Base-by-base conservation (phyloP, 78 protist species). In the Monocercomonoides exilis region DNA sequence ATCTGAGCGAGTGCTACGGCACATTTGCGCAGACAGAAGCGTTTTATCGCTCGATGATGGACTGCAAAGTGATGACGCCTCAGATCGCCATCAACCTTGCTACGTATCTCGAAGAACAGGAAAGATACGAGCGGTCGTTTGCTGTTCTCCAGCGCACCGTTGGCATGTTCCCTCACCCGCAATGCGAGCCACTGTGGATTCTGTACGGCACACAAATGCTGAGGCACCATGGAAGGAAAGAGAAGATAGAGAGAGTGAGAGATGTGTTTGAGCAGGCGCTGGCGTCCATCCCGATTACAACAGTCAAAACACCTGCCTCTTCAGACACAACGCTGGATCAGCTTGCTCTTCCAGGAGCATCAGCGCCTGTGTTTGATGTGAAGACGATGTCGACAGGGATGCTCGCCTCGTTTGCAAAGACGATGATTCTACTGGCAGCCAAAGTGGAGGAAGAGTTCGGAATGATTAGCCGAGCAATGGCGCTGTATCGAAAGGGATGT, bases 261-360 rank as follows among this genome's bases (percentile, higher is more conserved):
- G 99, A 97, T 29, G 85, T 97, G 4, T 97, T 97, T 54, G 98
- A 97, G 88, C 97, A 96, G 70, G 95, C 90, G 0, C 42, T 97
- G 38, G 21, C 70, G 70, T 11, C 70, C 70, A 29, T 54, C 38
- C 70, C 70, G 21, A 21, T 54, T 11, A 11, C 38, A 29, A n/a
- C n/a, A n/a, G n/a, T n/a, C n/a, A n/a, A n/a, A n/a, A n/a, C n/a
- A n/a, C n/a, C n/a, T n/a, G n/a, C n/a, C n/a, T n/a, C n/a, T n/a
- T n/a, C n/a, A n/a, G n/a, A n/a, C n/a, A n/a, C n/a, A n/a, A n/a
- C n/a, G n/a, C n/a, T n/a, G n/a, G n/a, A n/a, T n/a, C n/a, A n/a
- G n/a, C n/a, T n/a, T n/a, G n/a, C n/a, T n/a, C n/a, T n/a, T n/a
- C n/a, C n/a, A n/a, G n/a, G n/a, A n/a, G n/a, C n/a, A n/a, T n/a